Base-by-base conservation (phyloP, 2,329 filamentous ascomycete genomes). In the Elsinoe arachidis region DNA sequence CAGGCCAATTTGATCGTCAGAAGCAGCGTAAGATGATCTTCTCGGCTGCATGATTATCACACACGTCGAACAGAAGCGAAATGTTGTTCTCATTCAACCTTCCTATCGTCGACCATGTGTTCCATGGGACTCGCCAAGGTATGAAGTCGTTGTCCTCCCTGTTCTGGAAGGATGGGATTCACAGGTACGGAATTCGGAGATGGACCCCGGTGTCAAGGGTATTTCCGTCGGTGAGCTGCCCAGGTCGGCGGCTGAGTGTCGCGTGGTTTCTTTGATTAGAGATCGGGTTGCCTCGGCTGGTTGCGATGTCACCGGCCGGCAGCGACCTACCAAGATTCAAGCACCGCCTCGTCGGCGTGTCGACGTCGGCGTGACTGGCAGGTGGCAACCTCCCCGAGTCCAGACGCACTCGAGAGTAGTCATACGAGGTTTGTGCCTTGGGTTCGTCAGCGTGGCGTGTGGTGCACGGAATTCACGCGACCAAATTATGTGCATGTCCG, bases 1-100 rank as follows among this genome's bases (percentile, higher is more conserved):
- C 33, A 37, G 38, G 49, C 49, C 33, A 39, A 15, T 19, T 26
- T 26, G 49, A 53, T 53, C 49, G 49, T 53, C 49, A 53, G 49
- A 34, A 53, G 49, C 15, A 39, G 10, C 19, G 19, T 14, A 47
- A 33, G 49, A 39, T 53, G 49, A 35, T 35, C 46, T 34, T 14
- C 33, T 51, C 46, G 46, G 46, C n/a, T 51, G 46, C 46, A 51
- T 30, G 30, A 35, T 12, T 15, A 51, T 30, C 23, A 51, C 10
- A 34, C 26, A 51, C 26, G 34, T 26, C 41, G 17, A 19, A 17
- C 12, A 10, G 46, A 51, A 51, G 46, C 46, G 46, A 51, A 26
- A 35, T 51, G 26, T 15, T 17, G 5, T 14, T 51, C 34, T 51
- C 46, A 51, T 14, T 51, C 46, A 51, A 34, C 26, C 9, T 47